Evolutionary conservation across 441 rosid species (phyloP), one percentile per base, ranked within the genome.

Genomic region (Croton setiger): DNA sequence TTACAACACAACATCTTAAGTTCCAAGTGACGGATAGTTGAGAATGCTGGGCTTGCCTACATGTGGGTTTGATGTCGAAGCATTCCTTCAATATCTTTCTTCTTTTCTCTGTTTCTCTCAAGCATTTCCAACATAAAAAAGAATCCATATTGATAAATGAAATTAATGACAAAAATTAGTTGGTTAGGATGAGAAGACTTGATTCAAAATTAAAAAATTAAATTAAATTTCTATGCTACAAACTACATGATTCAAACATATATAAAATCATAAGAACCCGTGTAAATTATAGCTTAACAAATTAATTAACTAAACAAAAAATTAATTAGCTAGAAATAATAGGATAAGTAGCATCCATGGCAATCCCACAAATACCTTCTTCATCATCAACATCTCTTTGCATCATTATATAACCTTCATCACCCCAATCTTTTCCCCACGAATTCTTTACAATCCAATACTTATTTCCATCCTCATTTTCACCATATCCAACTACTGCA

Each of bases 381-480:
- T n/a, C 37, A 44, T 73, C 72, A 5, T 47, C 39, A 11, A 64
- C 15, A 56, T 73, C 81, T 37, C 88, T 86, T 35, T 54, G 43
- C 79, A 92, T 83, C 74, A 81, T 77, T 5, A 86, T 23, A 57
- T 88, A 92, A 1, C 93, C 98, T 3, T 78, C 53, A 71, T 92
- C 94, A 31, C 94, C 96, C 94, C 92, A 88, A 13, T 21, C 54
- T 8, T 64, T n/a, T 1, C 91, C 96, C 97, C 96, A 87, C 14
- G 92, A 87, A 64, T 89, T 89, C 75, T 85, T 89, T 44, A 89
- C 87, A 49, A 86, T 60, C 96, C 97, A 84, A 57, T 86, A 85
- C 67, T 84, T 74, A 3, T 59, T 37, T 11, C 63, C 65, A 23
- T 74, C 72, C 13, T 6, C 60, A 37, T 69, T 81, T 64, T 57